A percentile compares a stretch with the other conserved stretches of the same genome.
phyloP scores from a whole-genome alignment of 2,329 filamentous ascomycete genomes.

The Apiospora phragmitis region DNA sequence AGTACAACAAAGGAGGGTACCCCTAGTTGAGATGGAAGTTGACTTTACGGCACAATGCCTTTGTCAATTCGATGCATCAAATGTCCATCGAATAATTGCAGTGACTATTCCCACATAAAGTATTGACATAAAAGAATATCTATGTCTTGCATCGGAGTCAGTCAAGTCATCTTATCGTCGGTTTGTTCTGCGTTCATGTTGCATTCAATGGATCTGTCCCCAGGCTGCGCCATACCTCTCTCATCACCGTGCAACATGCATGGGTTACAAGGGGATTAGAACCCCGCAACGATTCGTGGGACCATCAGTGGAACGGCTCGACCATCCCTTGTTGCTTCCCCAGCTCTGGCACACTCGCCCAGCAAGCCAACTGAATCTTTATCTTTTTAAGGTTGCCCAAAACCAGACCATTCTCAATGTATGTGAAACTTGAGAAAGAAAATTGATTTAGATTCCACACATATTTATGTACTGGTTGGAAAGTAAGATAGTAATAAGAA shows the following conservation, averaged over 20 bases:
- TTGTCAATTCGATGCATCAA: no score
- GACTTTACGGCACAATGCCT: no score
- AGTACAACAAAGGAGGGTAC: no score
- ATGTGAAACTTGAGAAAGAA: not conserved
- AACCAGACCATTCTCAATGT: not conserved
- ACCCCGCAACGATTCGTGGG: not conserved
- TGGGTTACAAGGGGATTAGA: not conserved
- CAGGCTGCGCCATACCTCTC: no score
- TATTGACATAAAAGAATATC: no score
- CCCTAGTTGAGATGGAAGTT: no score
- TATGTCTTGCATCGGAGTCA: not conserved
- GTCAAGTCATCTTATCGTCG: not conserved
- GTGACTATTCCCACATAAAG: no score
- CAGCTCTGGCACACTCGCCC: not conserved
- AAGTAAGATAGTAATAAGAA: not conserved
- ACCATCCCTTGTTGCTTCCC: not conserved
- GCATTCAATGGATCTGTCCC: not conserved
- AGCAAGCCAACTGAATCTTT: not conserved
- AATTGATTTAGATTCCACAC: no score
- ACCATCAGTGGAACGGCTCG: not conserved
- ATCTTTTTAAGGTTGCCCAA: no score
- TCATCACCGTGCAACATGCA: not conserved
- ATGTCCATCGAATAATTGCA: no score
- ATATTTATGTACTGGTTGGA: no score
- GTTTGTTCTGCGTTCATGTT: not conserved